phyloP scores from a whole-genome alignment of 306 rosid genomes.

The Malus sylvestris region DNA sequence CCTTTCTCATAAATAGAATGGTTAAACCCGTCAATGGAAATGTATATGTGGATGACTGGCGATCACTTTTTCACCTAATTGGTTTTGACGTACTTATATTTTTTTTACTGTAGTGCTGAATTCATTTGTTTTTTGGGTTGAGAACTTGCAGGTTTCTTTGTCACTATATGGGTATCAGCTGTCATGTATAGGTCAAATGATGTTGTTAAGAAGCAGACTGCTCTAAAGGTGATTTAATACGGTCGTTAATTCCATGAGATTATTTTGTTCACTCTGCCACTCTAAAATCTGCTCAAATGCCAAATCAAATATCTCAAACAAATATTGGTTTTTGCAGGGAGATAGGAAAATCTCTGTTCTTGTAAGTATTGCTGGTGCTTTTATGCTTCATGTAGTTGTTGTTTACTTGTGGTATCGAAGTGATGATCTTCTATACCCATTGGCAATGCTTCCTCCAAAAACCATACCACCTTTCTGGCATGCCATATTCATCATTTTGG shows the following conservation, averaged over 20 bases:
- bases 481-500: constrained; percentile 74
- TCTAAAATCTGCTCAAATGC: not conserved
- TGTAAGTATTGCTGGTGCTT: constrained; percentile 36
- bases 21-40: not conserved
- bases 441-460: constrained; percentile 79
- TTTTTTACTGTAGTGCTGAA: constrained; percentile 4
- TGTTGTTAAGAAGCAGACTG: constrained; percentile 79
- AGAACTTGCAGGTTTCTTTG: constrained; percentile 68
- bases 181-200: constrained; percentile 88
- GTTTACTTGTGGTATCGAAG: constrained; percentile 73
- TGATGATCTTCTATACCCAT: constrained; percentile 66
- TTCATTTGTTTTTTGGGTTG: constrained; percentile 5
- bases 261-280: not conserved
- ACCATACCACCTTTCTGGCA: constrained; percentile 77
- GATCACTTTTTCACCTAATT: constrained; percentile 4
- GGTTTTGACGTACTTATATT: constrained; percentile 10
- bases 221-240: constrained; percentile 58
- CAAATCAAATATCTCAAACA: constrained; percentile 17
- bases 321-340: constrained; percentile 52
- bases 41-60: not conserved
- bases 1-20: not conserved
- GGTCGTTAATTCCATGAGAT: constrained; percentile 5
- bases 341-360: constrained; percentile 67
- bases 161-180: constrained; percentile 74
- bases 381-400: constrained; percentile 60